Evolutionary conservation across 2,329 filamentous ascomycete genomes (phyloP).

Genomic region (Coleophoma crateriformis): DNA sequence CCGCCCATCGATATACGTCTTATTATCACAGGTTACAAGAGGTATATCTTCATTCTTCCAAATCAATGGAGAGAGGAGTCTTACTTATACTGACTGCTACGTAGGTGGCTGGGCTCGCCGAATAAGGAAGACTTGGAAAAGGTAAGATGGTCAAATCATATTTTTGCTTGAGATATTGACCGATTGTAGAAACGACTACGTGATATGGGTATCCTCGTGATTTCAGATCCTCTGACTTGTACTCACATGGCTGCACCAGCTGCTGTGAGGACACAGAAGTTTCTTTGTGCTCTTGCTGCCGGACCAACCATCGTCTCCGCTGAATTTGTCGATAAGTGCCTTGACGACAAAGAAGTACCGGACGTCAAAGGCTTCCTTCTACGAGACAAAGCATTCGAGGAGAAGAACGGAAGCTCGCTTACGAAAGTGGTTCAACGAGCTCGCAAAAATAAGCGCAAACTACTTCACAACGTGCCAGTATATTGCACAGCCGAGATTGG

Average conservation of each 20-base stretch:
- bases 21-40: slow-evolving; percentile 76
- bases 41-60: slow-evolving; percentile 18
- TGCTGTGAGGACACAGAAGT: slow-evolving; percentile 88
- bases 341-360: slow-evolving; percentile 63
- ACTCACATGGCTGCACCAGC: slow-evolving; percentile 84
- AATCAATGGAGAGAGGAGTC: too few relatives aligned
- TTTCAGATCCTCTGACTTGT: slow-evolving; percentile 68
- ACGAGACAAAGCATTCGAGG: slow-evolving; percentile 67
- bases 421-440: slow-evolving; percentile 64
- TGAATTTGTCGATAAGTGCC: slow-evolving; percentile 70
- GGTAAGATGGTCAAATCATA: slow-evolving; percentile 37
- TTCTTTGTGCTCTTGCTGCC: slow-evolving; percentile 78
- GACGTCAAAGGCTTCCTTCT: slow-evolving; percentile 62
- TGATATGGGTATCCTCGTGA: slow-evolving; percentile 75
- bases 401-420: slow-evolving; percentile 64
- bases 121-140: slow-evolving; percentile 75
- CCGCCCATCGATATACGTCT: slow-evolving; percentile 69
- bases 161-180: neutral
- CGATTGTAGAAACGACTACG: slow-evolving; percentile 68
- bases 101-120: slow-evolving; percentile 63
- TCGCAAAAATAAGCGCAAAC: slow-evolving; percentile 66
- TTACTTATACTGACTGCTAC: too few relatives aligned
- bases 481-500: slow-evolving; percentile 79
- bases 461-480: slow-evolving; percentile 71
- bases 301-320: slow-evolving; percentile 74